Evolutionary conservation across 208 protist genomes (phyloP).

Genomic region (Angomonas deanei): DNA sequence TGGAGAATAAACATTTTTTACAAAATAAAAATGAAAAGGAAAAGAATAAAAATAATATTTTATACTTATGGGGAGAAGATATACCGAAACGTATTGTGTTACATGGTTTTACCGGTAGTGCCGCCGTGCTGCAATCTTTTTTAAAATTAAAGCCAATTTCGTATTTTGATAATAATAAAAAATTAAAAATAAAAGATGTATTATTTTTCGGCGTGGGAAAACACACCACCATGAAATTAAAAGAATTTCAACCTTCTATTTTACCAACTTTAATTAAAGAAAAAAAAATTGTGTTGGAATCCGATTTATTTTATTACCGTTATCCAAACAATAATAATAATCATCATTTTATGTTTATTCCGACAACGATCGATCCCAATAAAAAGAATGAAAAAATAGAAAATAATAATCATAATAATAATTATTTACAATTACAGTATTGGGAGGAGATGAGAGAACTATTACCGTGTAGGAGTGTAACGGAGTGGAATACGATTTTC

Average conservation of each 20-base stretch:
- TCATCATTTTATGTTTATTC: too few relatives aligned
- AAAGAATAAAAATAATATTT: background rate
- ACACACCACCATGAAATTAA: slow-evolving; percentile 48
- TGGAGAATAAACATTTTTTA: slow-evolving; percentile 16
- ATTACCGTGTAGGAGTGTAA: too few relatives aligned
- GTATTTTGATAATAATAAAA: slow-evolving; percentile 37
- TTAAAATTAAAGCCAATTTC: slow-evolving; percentile 54
- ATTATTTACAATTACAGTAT: too few relatives aligned
- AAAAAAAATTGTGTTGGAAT: background rate
- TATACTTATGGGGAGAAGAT: slow-evolving; percentile 16
- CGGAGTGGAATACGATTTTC: too few relatives aligned
- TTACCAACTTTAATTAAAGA: slow-evolving; percentile 45
- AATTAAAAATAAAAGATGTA: slow-evolving; percentile 24
- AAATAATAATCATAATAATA: slow-evolving; percentile 2
- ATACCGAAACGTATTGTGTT: slow-evolving; percentile 64
- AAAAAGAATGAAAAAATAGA: slow-evolving; percentile 1
- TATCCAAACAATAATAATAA: too few relatives aligned
- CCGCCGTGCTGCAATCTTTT: slow-evolving; percentile 53
- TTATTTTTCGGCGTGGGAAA: slow-evolving; percentile 67
- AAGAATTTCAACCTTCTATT: slow-evolving; percentile 34
- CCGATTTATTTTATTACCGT: background rate
- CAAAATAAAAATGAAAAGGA: background rate
- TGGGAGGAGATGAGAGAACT: too few relatives aligned
- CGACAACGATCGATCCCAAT: background rate
- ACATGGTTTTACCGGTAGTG: slow-evolving; percentile 81